These are phyloP conservation scores for Ailanthus altissimus DNA, from an alignment of 345 rosid species.

Conservation along the genomic window DNA sequence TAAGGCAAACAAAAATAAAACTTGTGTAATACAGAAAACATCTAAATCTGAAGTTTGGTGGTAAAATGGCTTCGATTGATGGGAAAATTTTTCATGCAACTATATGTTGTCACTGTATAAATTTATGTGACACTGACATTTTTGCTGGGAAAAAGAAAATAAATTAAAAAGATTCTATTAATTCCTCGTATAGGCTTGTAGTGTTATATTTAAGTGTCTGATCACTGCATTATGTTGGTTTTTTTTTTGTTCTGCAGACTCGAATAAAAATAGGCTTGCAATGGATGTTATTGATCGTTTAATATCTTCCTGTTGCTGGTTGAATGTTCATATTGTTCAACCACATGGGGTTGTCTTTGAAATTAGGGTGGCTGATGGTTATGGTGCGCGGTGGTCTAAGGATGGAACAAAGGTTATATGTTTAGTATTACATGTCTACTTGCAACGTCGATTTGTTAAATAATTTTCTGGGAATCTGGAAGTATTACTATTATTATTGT, in stretches of 20 bases:
- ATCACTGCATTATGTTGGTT: neutral
- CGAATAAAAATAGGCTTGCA: conserved; percentile 56
- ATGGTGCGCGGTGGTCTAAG: conserved; percentile 74
- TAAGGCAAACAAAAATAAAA: neutral
- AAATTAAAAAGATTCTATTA: neutral
- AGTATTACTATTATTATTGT: neutral
- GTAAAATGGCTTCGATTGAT: neutral
- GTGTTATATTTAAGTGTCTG: neutral
- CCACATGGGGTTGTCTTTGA: conserved; percentile 71
- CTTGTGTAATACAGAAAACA: neutral
- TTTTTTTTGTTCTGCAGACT: conserved; percentile 37
- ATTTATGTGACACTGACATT: neutral
- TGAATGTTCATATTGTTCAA: conserved; percentile 61
- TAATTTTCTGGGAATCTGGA: neutral
- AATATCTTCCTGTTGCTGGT: conserved; percentile 56
- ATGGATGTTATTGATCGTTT: conserved; percentile 44
- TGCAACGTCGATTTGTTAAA: neutral
- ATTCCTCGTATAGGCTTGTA: neutral
- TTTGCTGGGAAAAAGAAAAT: neutral
- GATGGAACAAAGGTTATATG: conserved; percentile 71
- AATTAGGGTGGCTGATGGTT: conserved; percentile 63
- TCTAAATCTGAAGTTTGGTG: neutral
- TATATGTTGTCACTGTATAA: neutral
- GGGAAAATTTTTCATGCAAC: neutral
- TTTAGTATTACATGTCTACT: neutral